Conservation (phyloP, 164 flowering plant species). For the Pachysandra terminalis region DNA sequence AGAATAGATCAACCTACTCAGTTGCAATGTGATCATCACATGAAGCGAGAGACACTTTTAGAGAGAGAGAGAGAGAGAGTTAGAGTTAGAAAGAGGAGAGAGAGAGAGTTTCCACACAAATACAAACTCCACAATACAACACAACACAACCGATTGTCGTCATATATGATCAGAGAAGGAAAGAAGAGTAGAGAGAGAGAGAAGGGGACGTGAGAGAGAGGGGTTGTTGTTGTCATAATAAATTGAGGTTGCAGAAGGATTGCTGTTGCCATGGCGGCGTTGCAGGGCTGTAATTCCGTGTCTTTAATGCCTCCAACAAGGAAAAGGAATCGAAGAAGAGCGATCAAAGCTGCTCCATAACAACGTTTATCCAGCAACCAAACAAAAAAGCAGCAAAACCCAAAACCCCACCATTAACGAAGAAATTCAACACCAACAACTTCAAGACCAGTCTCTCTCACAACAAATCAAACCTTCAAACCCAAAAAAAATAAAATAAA, state of each 20-base stretch:
- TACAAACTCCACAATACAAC: too few relatives aligned
- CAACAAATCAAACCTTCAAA: not conserved
- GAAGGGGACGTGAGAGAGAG: not conserved
- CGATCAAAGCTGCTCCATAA: not conserved
- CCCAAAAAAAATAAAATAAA: constrained; percentile 5
- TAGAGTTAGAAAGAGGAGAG: too few relatives aligned
- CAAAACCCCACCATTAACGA: not conserved
- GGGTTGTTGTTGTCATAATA: constrained; percentile 21
- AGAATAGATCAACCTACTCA: too few relatives aligned
- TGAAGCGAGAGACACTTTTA: constrained; percentile 6
- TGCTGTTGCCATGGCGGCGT: constrained; percentile 74
- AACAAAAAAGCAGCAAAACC: constrained; percentile 19
- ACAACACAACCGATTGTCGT: too few relatives aligned
- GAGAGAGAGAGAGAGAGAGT: constrained; percentile 11
- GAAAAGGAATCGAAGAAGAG: constrained; percentile 11
- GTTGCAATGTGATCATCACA: not conserved
- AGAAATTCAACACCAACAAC: too few relatives aligned
- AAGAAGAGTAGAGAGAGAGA: constrained; percentile 10
- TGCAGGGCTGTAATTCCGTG: constrained; percentile 64
- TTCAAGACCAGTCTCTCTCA: too few relatives aligned
- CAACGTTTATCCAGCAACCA: not conserved
- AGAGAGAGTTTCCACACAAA: too few relatives aligned
- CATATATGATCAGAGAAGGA: too few relatives aligned
- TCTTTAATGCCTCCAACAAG: constrained; percentile 37
- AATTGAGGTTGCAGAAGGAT: constrained; percentile 33